Base-by-base conservation (phyloP, 352 stramenopile species). In the Pythium rishiriense region DNA sequence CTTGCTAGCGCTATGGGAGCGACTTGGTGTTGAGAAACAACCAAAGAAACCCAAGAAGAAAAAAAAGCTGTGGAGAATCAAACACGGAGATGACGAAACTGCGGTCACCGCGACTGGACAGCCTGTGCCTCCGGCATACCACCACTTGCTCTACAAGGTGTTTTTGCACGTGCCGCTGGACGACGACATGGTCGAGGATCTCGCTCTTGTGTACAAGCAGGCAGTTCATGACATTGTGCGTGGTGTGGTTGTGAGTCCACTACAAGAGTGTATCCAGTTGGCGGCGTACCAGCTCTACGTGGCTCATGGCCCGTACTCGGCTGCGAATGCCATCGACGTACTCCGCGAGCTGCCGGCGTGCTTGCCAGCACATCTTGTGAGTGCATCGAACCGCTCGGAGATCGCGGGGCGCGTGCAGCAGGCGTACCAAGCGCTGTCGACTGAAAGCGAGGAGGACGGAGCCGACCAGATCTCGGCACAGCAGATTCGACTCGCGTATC, bases 1-100 rank as follows among this genome's bases (percentile, higher is more conserved):
- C 62, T 57, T 93, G 14, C 75, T 88, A 9, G 74, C 86, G 7
- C 78, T 91, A 58, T 95, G 86, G 86, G 76, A 93, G 48, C 73
- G 85, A 33, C 74, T 88, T 12, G 66, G 71, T 21, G 66, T 74
- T 12, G 81, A 87, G 39, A 67, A 74, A 53, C 66, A 46, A 3
- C 51, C 68, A 17, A 81, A 86, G 26, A 70, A 74, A 8, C 49
- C 54, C 17, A 81, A 86, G 31, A 70, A 76, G 17, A 42, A 54
- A 37, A 74, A 71, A 17, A 67, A 69, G 49, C 24, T 37, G 31
- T 37, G 31, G 35, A 42, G 19, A 14, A 4, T 14, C 50, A 42
- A 58, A 41, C 43, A 39, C n/a, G 41, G 31, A 24, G 43, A 21
- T 37, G 28, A 19, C 49, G 49, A 47, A 5, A 19, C 25, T 22